These are phyloP conservation scores for Hortiboletus campestris DNA, from an alignment of 768 basidiomycete genomes.

Conservation along the genomic window DNA sequence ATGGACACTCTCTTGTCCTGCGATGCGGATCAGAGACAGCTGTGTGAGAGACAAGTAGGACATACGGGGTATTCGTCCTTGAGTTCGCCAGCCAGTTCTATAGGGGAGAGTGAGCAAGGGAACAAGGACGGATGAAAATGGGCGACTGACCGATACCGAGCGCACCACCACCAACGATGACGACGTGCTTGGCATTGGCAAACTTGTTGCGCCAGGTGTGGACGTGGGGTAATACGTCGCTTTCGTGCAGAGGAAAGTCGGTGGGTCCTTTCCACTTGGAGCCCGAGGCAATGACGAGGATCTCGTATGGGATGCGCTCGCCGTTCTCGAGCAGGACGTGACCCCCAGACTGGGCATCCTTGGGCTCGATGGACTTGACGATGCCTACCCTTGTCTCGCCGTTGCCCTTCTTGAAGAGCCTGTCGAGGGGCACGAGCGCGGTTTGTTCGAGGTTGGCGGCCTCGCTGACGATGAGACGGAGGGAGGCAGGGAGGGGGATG, in stretches of 20 bases:
- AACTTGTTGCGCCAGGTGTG: constrained; percentile 33
- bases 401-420: constrained; percentile 45
- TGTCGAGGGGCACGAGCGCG: constrained; percentile 51
- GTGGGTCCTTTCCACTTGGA: constrained; percentile 51
- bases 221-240: constrained; percentile 31
- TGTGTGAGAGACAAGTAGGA: background rate
- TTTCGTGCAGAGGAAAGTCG: constrained; percentile 39
- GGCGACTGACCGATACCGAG: constrained; percentile 46
- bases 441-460: constrained; percentile 39
- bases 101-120: background rate
- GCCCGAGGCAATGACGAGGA: constrained; percentile 62
- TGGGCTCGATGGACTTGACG: constrained; percentile 41
- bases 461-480: constrained; percentile 49
- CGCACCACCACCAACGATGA: constrained; percentile 57
- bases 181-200: constrained; percentile 38
- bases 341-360: constrained; percentile 35
- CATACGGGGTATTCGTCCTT: constrained; percentile 41
- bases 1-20: constrained; percentile 52
- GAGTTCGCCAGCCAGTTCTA: constrained; percentile 47
- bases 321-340: constrained; percentile 51
- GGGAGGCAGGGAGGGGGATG: constrained; percentile 47
- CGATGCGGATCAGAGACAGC: constrained; percentile 6
- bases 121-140: background rate
- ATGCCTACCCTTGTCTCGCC: constrained; percentile 37
- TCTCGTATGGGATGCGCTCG: constrained; percentile 47